A percentile compares a stretch with the other conserved stretches of the same genome.
These are phyloP conservation scores for Globisporangium nagaii DNA, from an alignment of 352 stramenopile species.

Conservation along the genomic window DNA sequence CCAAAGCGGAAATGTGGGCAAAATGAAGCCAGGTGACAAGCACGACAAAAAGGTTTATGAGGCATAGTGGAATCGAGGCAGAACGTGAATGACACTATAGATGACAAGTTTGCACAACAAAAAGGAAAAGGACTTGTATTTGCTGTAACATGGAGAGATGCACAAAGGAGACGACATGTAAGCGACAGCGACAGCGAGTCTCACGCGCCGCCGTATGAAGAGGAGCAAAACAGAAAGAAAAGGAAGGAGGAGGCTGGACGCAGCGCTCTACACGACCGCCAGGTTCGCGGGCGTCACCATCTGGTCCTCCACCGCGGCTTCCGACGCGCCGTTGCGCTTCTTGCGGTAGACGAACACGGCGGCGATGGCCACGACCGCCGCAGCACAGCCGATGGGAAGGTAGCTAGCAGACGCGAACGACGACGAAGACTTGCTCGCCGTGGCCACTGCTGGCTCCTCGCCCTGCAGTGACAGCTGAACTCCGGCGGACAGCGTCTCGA, in stretches of 20 bases:
- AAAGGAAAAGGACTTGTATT: no score
- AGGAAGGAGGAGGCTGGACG: no score
- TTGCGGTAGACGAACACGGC: slow-evolving; percentile 1
- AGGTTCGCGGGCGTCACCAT: neutral
- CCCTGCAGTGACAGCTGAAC: neutral
- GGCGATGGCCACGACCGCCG: neutral
- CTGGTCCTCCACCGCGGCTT: neutral
- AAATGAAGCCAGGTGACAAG: neutral
- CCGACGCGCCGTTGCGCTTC: neutral
- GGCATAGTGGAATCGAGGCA: no score
- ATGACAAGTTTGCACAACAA: no score
- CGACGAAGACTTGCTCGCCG: neutral
- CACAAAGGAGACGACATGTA: neutral
- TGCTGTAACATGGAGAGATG: no score
- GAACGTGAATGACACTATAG: no score
- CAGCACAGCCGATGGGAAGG: neutral
- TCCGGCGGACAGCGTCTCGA: neutral
- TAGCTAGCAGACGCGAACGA: no score
- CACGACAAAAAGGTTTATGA: no score
- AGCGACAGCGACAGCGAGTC: neutral
- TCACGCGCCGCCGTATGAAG: neutral
- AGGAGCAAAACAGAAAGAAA: neutral
- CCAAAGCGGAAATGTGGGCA: neutral
- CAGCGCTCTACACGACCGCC: neutral
- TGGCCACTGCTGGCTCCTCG: neutral